phyloP scores from a whole-genome alignment of 169 alveolate genomes.

The Cryptosporidium andersoni region DNA sequence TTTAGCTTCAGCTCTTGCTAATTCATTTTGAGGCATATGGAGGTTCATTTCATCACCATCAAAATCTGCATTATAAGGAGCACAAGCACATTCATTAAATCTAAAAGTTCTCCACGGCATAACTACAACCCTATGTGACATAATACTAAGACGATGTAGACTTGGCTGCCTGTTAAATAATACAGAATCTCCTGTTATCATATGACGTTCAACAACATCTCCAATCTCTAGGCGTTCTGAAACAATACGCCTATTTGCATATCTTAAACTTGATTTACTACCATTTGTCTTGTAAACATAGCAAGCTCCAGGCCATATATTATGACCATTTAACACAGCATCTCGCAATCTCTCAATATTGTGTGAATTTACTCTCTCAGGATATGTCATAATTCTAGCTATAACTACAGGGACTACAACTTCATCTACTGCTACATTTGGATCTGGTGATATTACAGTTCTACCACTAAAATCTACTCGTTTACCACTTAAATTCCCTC shows the following conservation, averaged over 20 bases:
- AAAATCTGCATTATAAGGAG: constrained; percentile 99
- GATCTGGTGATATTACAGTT: constrained; percentile 99
- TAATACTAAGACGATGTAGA: constrained; percentile 95
- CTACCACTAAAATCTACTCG: constrained; percentile 99
- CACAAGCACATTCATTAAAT: constrained; percentile 97
- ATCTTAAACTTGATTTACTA: constrained; percentile 81
- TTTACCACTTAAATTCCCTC: constrained; percentile 98
- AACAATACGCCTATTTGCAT: constrained; percentile 85
- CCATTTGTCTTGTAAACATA: constrained; percentile 84
- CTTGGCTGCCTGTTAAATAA: constrained; percentile 99
- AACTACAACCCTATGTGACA: constrained; percentile 95
- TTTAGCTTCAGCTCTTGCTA: constrained; percentile 92
- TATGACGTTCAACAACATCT: constrained; percentile 97
- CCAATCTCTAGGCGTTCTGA: constrained; percentile 90
- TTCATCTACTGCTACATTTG: constrained; percentile 95
- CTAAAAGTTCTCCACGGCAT: constrained; percentile 96
- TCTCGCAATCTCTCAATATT: constrained; percentile 88
- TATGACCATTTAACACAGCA: constrained; percentile 91
- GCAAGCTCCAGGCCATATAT: constrained; percentile 97
- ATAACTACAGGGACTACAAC: constrained; percentile 96
- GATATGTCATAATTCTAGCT: constrained; percentile 95
- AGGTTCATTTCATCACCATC: constrained; percentile 99
- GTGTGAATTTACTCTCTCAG: constrained; percentile 91
- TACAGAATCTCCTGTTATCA: constrained; percentile 96
- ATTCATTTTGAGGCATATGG: constrained; percentile 98